Conservation (phyloP, 352 stramenopile genomes). For the Globisporangium nagaii region DNA sequence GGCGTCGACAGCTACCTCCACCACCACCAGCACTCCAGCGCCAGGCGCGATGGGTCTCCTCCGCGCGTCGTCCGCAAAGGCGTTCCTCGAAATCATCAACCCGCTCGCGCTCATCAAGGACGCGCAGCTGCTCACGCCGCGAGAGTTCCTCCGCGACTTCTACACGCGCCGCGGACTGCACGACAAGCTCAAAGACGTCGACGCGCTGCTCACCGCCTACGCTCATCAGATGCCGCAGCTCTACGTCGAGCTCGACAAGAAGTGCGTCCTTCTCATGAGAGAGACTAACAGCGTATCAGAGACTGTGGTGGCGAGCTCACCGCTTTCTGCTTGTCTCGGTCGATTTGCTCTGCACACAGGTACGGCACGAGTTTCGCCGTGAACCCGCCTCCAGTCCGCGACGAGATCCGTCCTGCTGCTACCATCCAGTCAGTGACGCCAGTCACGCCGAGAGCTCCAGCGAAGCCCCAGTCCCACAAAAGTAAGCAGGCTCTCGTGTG, state of each 20-base stretch:
- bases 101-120: slow-evolving; percentile 51
- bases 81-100: slow-evolving; percentile 54
- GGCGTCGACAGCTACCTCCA: slow-evolving; percentile 6
- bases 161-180: slow-evolving; percentile 55
- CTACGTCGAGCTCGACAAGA: slow-evolving; percentile 65
- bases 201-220: slow-evolving; percentile 49
- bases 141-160: slow-evolving; percentile 69
- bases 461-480: slow-evolving; percentile 58
- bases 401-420: slow-evolving; percentile 23
- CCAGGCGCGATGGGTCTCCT: background rate
- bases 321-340: background rate
- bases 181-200: slow-evolving; percentile 69
- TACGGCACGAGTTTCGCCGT: slow-evolving; percentile 54
- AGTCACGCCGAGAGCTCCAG: slow-evolving; percentile 22
- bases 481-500: slow-evolving; percentile 22
- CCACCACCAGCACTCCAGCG: background rate
- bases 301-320: background rate
- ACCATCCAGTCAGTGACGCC: slow-evolving; percentile 5
- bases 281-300: background rate
- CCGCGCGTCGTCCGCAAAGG: slow-evolving; percentile 13
- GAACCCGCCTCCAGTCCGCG: slow-evolving; percentile 41
- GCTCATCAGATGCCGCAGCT: slow-evolving; percentile 46
- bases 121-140: slow-evolving; percentile 36
- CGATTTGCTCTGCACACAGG: slow-evolving; percentile 14
- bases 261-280: slow-evolving; percentile 22